These are phyloP conservation scores for Colletotrichum liaoningense DNA, from an alignment of 2,329 filamentous ascomycete species.

Conservation along the genomic window DNA sequence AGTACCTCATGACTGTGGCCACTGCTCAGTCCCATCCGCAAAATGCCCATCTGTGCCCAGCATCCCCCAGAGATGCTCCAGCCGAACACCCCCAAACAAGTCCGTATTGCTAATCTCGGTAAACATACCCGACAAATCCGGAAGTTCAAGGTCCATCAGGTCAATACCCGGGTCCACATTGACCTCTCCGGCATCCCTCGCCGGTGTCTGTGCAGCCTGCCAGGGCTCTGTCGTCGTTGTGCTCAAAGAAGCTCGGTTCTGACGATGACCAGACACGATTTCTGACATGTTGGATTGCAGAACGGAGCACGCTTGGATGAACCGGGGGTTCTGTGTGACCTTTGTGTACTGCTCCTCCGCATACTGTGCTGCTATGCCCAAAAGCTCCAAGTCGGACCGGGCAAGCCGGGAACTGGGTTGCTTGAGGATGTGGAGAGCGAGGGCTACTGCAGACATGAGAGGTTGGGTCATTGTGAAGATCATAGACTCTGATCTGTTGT, in stretches of 20 bases:
- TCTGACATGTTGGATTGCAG: slow-evolving; percentile 27
- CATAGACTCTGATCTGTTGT: background rate
- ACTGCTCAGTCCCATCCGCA: background rate
- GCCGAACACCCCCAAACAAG: slow-evolving; percentile 12
- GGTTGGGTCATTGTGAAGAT: slow-evolving; percentile 31
- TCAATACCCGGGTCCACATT: background rate
- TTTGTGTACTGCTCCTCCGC: slow-evolving; percentile 36
- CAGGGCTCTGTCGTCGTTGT: background rate
- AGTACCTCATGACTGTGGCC: background rate
- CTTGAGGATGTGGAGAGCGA: slow-evolving; percentile 37
- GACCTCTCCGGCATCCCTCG: background rate
- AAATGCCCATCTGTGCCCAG: background rate
- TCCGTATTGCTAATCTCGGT: slow-evolving; percentile 26
- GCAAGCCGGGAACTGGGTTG: slow-evolving; percentile 36
- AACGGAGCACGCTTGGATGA: slow-evolving; percentile 24
- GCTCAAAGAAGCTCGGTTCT: background rate
- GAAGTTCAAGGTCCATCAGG: slow-evolving; percentile 23
- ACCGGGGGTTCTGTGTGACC: slow-evolving; percentile 18
- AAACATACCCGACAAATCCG: slow-evolving; percentile 25
- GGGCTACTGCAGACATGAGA: slow-evolving; percentile 36
- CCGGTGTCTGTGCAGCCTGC: background rate
- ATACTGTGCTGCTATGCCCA: slow-evolving; percentile 35
- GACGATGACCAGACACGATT: background rate
- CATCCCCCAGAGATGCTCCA: slow-evolving; percentile 22
- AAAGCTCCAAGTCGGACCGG: slow-evolving; percentile 37